A percentile compares a stretch with the other conserved stretches of the same genome.
These are phyloP conservation scores for Avena sativa DNA, from an alignment of 176 grass and related monocot genomes.

Conservation along the genomic window DNA sequence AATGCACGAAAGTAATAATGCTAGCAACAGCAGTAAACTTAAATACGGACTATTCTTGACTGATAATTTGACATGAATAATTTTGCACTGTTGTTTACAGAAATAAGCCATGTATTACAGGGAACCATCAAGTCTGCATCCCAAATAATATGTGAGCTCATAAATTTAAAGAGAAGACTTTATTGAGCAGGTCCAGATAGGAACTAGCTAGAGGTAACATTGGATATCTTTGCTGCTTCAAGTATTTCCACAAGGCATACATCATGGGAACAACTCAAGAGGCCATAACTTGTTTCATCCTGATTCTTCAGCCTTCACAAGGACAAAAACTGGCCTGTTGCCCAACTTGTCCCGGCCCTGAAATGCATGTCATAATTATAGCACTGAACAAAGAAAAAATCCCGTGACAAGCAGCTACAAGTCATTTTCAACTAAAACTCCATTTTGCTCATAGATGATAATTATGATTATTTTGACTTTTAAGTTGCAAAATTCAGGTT, in stretches of 20 bases:
- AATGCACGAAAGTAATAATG: slow-evolving; percentile 4
- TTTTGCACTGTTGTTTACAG: slow-evolving; percentile 26
- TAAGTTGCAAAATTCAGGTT: background rate
- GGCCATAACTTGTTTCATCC: slow-evolving; percentile 24
- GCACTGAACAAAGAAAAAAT: background rate
- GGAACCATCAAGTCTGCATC: slow-evolving; percentile 19
- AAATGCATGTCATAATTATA: slow-evolving; percentile 35
- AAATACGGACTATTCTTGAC: slow-evolving; percentile 28
- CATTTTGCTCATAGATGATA: background rate
- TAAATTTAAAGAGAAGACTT: slow-evolving; percentile 44
- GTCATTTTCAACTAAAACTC: slow-evolving; percentile 20
- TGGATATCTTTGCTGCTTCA: slow-evolving; percentile 30
- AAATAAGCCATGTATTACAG: slow-evolving; percentile 42
- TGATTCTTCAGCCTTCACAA: slow-evolving; percentile 66
- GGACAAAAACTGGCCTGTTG: slow-evolving; percentile 72
- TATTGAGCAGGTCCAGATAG: slow-evolving; percentile 43
- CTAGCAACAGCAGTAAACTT: slow-evolving; percentile 27
- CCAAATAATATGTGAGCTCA: slow-evolving; percentile 30
- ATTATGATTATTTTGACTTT: background rate
- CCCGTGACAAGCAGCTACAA: slow-evolving; percentile 10
- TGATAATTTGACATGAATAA: slow-evolving; percentile 28
- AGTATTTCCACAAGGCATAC: slow-evolving; percentile 28
- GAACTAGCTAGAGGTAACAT: slow-evolving; percentile 29
- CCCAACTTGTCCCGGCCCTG: slow-evolving; percentile 88
- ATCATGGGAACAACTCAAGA: slow-evolving; percentile 31